Evolutionary conservation across 805 yeast species (phyloP).

Genomic region (Huiozyma sinensis): DNA sequence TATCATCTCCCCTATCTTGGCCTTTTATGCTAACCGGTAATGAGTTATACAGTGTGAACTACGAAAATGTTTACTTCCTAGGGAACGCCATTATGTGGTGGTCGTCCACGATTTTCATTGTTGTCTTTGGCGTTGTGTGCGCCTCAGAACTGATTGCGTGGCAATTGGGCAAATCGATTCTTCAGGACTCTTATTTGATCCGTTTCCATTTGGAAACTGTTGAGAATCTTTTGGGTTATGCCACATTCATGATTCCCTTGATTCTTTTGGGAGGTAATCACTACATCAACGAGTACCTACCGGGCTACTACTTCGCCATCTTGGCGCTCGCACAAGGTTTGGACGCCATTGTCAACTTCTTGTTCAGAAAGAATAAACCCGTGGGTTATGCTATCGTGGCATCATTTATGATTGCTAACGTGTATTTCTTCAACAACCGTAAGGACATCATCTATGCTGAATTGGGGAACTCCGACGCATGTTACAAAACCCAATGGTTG

Average conservation of each 20-base stretch:
- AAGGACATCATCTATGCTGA: slow-evolving; percentile 69
- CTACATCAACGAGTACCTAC: slow-evolving; percentile 86
- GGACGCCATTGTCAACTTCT: slow-evolving; percentile 38
- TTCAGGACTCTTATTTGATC: slow-evolving; percentile 40
- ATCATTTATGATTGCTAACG: slow-evolving; percentile 39
- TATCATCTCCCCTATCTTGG: slow-evolving; percentile 66
- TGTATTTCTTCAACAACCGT: slow-evolving; percentile 48
- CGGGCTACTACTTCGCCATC: slow-evolving; percentile 81
- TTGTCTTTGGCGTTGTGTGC: slow-evolving; percentile 38
- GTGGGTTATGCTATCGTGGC: slow-evolving; percentile 37
- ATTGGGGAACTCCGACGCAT: slow-evolving; percentile 65
- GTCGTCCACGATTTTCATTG: slow-evolving; percentile 44
- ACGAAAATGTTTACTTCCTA: slow-evolving; percentile 54
- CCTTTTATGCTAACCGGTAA: slow-evolving; percentile 68
- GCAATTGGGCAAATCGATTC: slow-evolving; percentile 49
- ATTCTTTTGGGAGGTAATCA: slow-evolving; percentile 83
- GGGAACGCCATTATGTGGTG: slow-evolving; percentile 79
- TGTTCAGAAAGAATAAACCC: slow-evolving; percentile 32
- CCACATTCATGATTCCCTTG: slow-evolving; percentile 62
- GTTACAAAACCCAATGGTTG: slow-evolving; percentile 50
- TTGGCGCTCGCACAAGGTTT: slow-evolving; percentile 59
- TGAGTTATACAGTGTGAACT: slow-evolving; percentile 51
- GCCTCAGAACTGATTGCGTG: slow-evolving; percentile 42
- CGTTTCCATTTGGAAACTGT: slow-evolving; percentile 55
- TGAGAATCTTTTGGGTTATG: slow-evolving; percentile 61